phyloP scores from a whole-genome alignment of 805 yeast species.

The Wickerhamomyces chambardii region DNA sequence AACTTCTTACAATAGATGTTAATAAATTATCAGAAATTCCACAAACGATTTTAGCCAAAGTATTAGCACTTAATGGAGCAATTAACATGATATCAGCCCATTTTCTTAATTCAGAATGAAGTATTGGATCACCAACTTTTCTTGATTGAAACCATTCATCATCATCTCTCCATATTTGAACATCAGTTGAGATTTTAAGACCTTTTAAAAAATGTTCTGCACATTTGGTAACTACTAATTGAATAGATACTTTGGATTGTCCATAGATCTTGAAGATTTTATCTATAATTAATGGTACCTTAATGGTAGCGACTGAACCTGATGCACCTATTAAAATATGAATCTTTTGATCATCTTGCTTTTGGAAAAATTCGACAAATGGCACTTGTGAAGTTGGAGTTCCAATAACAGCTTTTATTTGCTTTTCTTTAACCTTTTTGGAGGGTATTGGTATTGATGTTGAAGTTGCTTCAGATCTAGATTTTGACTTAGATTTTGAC shows the following conservation, averaged over 20 bases:
- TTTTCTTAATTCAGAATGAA: constrained; percentile 70
- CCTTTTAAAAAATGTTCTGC: constrained; percentile 66
- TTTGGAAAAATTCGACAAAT: constrained; percentile 61
- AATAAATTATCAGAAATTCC: constrained; percentile 74
- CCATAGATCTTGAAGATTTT: constrained; percentile 78
- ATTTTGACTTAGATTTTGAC: background rate
- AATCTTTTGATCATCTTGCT: constrained; percentile 73
- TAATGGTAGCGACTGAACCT: constrained; percentile 95
- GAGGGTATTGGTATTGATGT: too few species aligned
- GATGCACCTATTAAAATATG: constrained; percentile 90
- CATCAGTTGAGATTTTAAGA: constrained; percentile 58
- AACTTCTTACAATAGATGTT: constrained; percentile 66
- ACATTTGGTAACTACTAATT: constrained; percentile 70
- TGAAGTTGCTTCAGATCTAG: constrained; percentile 15
- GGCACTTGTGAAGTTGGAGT: constrained; percentile 63
- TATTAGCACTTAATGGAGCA: constrained; percentile 75
- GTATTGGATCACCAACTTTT: constrained; percentile 61
- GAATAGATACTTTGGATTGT: constrained; percentile 65
- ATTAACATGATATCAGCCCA: constrained; percentile 80
- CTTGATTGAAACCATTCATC: constrained; percentile 58
- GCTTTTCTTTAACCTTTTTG: constrained; percentile 25
- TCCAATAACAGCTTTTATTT: constrained; percentile 42
- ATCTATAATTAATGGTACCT: constrained; percentile 83
- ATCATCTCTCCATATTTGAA: constrained; percentile 78
- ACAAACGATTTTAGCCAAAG: constrained; percentile 64